Evolutionary conservation across 495 filamentous ascomycete species (phyloP).

Genomic region (Neurospora sp.): DNA sequence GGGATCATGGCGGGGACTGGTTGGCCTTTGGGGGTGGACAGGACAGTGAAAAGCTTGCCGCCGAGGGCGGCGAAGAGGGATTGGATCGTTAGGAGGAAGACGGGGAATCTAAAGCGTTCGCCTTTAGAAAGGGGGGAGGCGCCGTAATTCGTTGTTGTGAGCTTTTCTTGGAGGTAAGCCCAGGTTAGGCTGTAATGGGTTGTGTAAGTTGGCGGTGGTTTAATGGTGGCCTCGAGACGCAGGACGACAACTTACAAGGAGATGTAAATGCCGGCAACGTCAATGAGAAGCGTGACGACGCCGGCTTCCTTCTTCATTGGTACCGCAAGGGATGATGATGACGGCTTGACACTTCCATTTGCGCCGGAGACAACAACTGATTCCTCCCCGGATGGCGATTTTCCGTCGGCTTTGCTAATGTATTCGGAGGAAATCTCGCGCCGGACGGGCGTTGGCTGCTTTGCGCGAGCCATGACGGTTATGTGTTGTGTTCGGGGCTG

Average conservation of each 20-base stretch:
- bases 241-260: conserved; percentile 65
- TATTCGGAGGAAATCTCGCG: conserved; percentile 57
- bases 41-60: conserved; percentile 70
- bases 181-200: conserved; percentile 64
- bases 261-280: conserved; percentile 87
- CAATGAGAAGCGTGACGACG: conserved; percentile 66
- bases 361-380: background rate
- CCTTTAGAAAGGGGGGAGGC: background rate
- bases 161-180: conserved; percentile 93
- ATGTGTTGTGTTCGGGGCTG: background rate
- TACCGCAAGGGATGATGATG: conserved; percentile 1
- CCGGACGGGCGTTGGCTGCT: conserved; percentile 57
- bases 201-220: conserved; percentile 3
- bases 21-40: conserved; percentile 45
- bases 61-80: conserved; percentile 76
- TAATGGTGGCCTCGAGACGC: too few species aligned
- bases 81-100: conserved; percentile 94
- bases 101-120: conserved; percentile 79
- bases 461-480: conserved; percentile 55
- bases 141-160: conserved; percentile 90
- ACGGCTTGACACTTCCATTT: background rate
- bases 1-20: conserved; percentile 65
- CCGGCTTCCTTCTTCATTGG: conserved; percentile 36
- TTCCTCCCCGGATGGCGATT: conserved; percentile 11
- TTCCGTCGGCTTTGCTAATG: conserved; percentile 28